Evolutionary conservation across 495 filamentous ascomycete species (phyloP), one percentile per base, ranked within the genome.

Genomic region (Xylaria palmicola): DNA sequence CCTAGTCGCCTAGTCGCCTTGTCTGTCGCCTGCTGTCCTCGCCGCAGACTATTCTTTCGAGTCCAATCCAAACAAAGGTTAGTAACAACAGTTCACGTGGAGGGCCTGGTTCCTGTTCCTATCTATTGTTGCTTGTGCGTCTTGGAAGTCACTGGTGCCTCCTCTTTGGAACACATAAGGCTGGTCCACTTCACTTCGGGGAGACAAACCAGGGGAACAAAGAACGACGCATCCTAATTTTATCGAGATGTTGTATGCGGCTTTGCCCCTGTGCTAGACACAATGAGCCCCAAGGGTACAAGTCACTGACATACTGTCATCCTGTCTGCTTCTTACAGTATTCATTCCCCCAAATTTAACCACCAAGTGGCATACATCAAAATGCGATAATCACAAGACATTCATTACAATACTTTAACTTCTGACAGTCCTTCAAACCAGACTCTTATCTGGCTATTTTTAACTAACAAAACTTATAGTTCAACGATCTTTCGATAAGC

Each of bases 391-490:
- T 60, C 62, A 67, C 67, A 70, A 65, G 60, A 65, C 69, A 61
- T 60, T 69, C 59, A 57, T 63, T 61, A 57, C 56, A 19, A 40
- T 49, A 59, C 52, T 71, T 64, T 26, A 63, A n/a, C n/a, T 72
- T 65, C 37, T 58, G 27, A 51, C 20, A 12, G 6, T 51, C 47
- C 1, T 62, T 44, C 13, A 43, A 39, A 43, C 30, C 17, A 7
- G 24, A 40, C 52, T 54, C 55, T 62, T 29, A 56, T 22, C 57
- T 63, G 62, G 65, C 22, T n/a, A n/a, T 63, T 56, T 54, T 61
- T 15, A 43, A 45, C 56, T 49, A 29, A 56, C 47, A 1, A 22
- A 41, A 63, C 56, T 48, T 60, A 65, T 58, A 68, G 60, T 60
- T 63, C 30, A 37, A 32, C 44, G 10, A 50, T 53, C 60, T 27